Conservation (phyloP, 2,329 filamentous ascomycete genomes). For the Pseudocercospora cruenta region DNA sequence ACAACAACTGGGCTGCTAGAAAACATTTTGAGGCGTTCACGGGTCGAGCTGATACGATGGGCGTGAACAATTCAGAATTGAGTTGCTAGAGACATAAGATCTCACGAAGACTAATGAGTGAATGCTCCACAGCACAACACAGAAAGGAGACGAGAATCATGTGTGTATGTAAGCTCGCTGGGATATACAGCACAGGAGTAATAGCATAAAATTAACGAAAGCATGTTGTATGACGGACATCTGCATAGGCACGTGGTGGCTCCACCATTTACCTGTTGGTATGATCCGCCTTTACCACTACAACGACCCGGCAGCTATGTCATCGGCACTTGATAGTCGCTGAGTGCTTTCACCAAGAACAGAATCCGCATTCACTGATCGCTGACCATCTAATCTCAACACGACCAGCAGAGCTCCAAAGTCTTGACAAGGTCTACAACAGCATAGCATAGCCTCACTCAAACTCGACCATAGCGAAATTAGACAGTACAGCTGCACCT, state of each 20-base stretch:
- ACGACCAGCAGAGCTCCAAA: no score
- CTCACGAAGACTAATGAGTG: slow-evolving; percentile 7
- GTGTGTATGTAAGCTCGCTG: background rate
- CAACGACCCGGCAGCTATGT: background rate
- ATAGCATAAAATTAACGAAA: slow-evolving; percentile 3
- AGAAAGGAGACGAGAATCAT: background rate
- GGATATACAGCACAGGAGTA: slow-evolving; percentile 3
- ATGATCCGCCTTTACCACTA: no score
- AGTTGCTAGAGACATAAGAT: background rate
- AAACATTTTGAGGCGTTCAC: background rate
- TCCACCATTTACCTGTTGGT: no score
- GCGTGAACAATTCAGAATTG: background rate
- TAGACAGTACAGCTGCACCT: background rate
- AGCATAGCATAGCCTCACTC: background rate
- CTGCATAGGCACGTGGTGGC: no score
- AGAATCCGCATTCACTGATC: background rate
- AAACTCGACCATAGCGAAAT: background rate
- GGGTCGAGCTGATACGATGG: background rate
- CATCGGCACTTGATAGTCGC: background rate
- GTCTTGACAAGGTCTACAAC: no score
- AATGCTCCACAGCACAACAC: slow-evolving; percentile 9
- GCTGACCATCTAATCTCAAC: background rate
- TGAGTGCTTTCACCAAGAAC: background rate
- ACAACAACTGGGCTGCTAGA: no score
- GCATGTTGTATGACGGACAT: background rate